Base-by-base conservation (phyloP, 495 filamentous ascomycete genomes). In the Gamarada debralockiae region DNA sequence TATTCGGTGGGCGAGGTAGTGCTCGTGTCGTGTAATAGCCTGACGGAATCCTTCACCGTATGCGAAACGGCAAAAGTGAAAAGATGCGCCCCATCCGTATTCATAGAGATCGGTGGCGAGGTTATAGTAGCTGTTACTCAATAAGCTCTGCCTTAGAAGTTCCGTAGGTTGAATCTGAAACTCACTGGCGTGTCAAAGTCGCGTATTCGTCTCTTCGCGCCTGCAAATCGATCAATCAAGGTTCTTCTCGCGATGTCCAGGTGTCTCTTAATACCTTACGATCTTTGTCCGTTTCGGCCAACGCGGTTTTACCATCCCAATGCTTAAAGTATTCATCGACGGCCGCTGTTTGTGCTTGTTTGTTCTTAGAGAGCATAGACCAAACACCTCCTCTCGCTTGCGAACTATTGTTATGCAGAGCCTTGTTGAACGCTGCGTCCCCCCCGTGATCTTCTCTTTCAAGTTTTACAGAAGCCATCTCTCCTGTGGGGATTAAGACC, bases 291-390 rank as follows among this genome's bases (percentile, higher is more conserved):
- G 92, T 97, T 78, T 97, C 92, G 15, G 76, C 75, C 34, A 73
- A 81, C 33, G 90, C 87, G 48, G 67, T 69, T 75, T 96, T 92
- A 76, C 92, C 87, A 73, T 97, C 92, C 87, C 92, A 97, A 70
- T 96, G 93, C 83, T 96, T 97, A 80, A 95, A 97, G 75, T 97
- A 97, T 69, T 96, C 91, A 65, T 96, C 90, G 20, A 92, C 80
- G 36, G 92, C 92, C 40, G 86, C 80, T 73, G 89, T 80, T 68
- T 96, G 87, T 4, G 92, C 89, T 10, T 74, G 74, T 42, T 74
- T 70, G 68, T 91, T 83, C 74, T 97, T 97, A 60, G 74, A 73
- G 39, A 93, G 73, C 85, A 96, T 88, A 54, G 92, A 86, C 59
- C 78, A 70, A 60, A 96, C 78, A 63, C 87, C 89, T 60, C 82